A percentile compares a stretch with the other conserved stretches of the same genome.
These are phyloP conservation scores for Fomitopsis pulvina DNA, from an alignment of 768 basidiomycete species.

Conservation along the genomic window DNA sequence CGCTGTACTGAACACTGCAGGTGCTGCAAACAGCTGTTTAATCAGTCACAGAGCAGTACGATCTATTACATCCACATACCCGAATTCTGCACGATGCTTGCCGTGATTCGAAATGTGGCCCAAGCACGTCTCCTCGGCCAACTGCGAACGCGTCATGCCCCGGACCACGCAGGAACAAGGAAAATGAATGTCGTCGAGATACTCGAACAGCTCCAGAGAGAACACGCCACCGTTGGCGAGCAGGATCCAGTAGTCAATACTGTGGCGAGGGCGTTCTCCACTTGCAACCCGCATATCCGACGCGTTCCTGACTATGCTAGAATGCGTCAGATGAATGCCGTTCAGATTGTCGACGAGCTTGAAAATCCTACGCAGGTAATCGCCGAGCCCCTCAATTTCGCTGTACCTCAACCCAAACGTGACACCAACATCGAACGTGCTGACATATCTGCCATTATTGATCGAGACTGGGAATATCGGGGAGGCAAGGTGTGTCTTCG, in stretches of 20 bases:
- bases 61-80: no score
- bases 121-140: no score
- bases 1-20: neutral
- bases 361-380: neutral
- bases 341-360: neutral
- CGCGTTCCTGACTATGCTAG: neutral
- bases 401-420: neutral
- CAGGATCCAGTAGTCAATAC: neutral
- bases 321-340: neutral
- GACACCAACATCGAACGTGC: neutral
- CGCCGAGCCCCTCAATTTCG: neutral
- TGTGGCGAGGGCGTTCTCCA: neutral
- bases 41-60: neutral
- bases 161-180: no score
- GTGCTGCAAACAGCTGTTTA: neutral
- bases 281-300: neutral
- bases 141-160: no score
- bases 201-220: neutral
- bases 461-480: neutral
- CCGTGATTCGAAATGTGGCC: no score
- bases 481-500: neutral
- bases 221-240: neutral
- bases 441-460: neutral
- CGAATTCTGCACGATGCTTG: no score
- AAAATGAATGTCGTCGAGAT: no score